These are phyloP conservation scores for Paecilomyces formosus DNA, from an alignment of 2,329 filamentous ascomycete species.

Conservation along the genomic window DNA sequence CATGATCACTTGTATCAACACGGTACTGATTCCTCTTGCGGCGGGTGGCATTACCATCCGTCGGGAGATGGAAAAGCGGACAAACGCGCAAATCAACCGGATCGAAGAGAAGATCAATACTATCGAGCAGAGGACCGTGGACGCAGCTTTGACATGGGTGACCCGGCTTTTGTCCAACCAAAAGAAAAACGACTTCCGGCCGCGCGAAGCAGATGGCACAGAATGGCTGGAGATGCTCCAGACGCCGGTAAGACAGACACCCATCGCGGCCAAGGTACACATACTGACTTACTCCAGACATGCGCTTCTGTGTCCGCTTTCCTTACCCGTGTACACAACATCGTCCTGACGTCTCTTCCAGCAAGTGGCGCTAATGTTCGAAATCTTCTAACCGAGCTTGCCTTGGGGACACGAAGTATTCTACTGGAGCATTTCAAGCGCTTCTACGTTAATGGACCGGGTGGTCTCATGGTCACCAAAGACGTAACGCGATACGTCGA, in stretches of 20 bases:
- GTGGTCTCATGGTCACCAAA: conserved; percentile 90
- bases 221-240: conserved; percentile 65
- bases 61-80: conserved; percentile 79
- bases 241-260: conserved; percentile 48
- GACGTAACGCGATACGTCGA: conserved; percentile 92
- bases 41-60: conserved; percentile 84
- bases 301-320: conserved; percentile 78
- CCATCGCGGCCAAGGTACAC: background rate
- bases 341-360: conserved; percentile 58
- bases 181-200: conserved; percentile 83
- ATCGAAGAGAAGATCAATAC: conserved; percentile 79
- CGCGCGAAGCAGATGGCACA: conserved; percentile 63
- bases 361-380: conserved; percentile 66
- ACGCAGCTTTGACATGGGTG: conserved; percentile 70
- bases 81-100: conserved; percentile 62
- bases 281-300: conserved; percentile 40
- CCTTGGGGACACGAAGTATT: conserved; percentile 65
- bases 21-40: conserved; percentile 82
- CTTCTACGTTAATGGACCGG: conserved; percentile 86
- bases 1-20: conserved; percentile 85
- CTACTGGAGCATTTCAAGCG: conserved; percentile 92
- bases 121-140: conserved; percentile 61
- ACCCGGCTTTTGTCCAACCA: conserved; percentile 65
- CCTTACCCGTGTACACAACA: conserved; percentile 58
- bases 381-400: conserved; percentile 75